These are phyloP conservation scores for Drosera capensis DNA, from an alignment of 148 eudicot species.

Conservation along the genomic window DNA sequence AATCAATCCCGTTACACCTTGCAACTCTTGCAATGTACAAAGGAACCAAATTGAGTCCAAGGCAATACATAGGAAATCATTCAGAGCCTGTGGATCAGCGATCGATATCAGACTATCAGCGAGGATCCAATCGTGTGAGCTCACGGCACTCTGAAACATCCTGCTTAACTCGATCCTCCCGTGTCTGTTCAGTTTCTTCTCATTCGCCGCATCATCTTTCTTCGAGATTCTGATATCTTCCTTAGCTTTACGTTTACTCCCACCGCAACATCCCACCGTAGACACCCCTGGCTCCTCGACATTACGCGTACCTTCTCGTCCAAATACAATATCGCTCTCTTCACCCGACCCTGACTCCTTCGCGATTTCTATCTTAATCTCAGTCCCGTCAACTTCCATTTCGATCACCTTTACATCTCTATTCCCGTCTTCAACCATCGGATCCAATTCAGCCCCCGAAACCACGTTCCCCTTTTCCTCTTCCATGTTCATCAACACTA, in stretches of 20 bases:
- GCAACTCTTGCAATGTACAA: slow-evolving; percentile 54
- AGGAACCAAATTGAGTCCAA: slow-evolving; percentile 94
- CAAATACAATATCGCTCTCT: slow-evolving; percentile 64
- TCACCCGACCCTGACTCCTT: slow-evolving; percentile 38
- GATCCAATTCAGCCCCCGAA: slow-evolving; percentile 12
- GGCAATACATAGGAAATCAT: slow-evolving; percentile 86
- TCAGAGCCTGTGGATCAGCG: slow-evolving; percentile 75
- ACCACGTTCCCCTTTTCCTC: slow-evolving; percentile 17
- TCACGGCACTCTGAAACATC: slow-evolving; percentile 67
- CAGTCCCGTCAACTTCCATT: slow-evolving; percentile 53
- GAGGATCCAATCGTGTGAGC: slow-evolving; percentile 69
- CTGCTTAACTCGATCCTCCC: slow-evolving; percentile 68
- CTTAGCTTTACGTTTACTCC: too few species aligned
- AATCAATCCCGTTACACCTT: slow-evolving; percentile 57
- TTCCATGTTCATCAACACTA: slow-evolving; percentile 20
- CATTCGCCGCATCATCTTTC: slow-evolving; percentile 25
- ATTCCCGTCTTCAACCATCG: slow-evolving; percentile 14
- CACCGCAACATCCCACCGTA: slow-evolving; percentile 26
- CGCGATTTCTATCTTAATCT: slow-evolving; percentile 18
- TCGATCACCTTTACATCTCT: slow-evolving; percentile 31
- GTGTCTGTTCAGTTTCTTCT: slow-evolving; percentile 72
- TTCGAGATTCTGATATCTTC: too few species aligned
- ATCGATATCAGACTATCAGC: slow-evolving; percentile 57
- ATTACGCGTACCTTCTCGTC: slow-evolving; percentile 56
- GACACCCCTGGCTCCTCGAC: slow-evolving; percentile 21